Evolutionary conservation across 352 stramenopile species (phyloP), one percentile per base, ranked within the genome.

Genomic region (Phytophthora pini): DNA sequence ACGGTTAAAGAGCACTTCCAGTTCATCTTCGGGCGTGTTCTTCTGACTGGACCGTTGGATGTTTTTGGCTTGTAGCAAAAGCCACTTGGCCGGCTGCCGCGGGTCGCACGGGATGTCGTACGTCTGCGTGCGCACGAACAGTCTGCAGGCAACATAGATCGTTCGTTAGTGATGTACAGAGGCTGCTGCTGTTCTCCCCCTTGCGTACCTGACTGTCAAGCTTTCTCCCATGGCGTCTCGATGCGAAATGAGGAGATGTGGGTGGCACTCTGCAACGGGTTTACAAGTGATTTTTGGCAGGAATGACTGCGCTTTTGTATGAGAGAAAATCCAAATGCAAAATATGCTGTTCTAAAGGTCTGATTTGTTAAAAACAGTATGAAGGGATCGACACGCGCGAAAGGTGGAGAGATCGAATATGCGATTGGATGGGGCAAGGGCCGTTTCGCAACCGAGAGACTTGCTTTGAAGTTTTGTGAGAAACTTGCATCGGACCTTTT

Each of bases 51-150:
- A 71, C 39, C 80, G 84, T 64, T 91, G 75, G 75, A 93, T 93
- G 59, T 74, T 89, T 70, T 86, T 92, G 27, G 87, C 87, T 49
- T 92, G 82, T 44, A 75, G 52, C n/a, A 95, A 66, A 26, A 95
- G 83, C 82, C 80, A 91, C 53, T 88, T 79, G 46, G 84, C 84
- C 0, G 83, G 74, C 53, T 91, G 79, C 26, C 74, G 81, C 45
- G 87, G 79, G 55, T 95, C 82, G 62, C 87, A 93, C 44, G 84
- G 77, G 56, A 95, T 91, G 55, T 95, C 84, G 70, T 93, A 92
- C 69, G 84, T 92, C 75, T 91, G 87, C 32, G 86, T 90, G 53
- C 76, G 74, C 51, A 93, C 83, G 65, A 92, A 91, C 13, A 94
- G 63, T 34, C 84, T 93, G 47, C 5, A 41, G 24, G 24, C 24